These are phyloP conservation scores for Verticillium klebahnii DNA, from an alignment of 2,329 filamentous ascomycete species.

Conservation along the genomic window DNA sequence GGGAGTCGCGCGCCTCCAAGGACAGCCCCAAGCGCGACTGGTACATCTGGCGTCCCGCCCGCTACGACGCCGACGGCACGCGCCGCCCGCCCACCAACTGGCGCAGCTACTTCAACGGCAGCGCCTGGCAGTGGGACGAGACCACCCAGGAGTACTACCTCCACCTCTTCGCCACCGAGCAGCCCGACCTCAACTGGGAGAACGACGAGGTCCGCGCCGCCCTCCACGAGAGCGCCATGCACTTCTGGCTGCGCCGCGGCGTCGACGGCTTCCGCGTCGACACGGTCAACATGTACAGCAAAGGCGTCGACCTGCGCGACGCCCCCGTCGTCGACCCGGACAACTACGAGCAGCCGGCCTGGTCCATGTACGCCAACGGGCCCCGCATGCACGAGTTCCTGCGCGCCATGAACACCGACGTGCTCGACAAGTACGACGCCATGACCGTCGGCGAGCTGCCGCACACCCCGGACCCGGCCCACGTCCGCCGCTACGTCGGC, in stretches of 20 bases:
- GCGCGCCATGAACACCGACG: conserved; percentile 54
- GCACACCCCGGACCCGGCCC: conserved; percentile 50
- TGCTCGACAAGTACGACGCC: conserved; percentile 57
- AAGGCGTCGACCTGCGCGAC: conserved; percentile 53
- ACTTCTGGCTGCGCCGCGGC: conserved; percentile 74
- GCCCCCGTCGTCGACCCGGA: conserved; percentile 47
- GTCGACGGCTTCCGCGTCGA: conserved; percentile 73
- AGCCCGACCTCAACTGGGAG: conserved; percentile 87
- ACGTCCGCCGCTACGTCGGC: conserved; percentile 57
- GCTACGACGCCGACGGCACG: conserved; percentile 49
- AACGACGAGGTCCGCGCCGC: conserved; percentile 62
- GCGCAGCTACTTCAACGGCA: conserved; percentile 56
- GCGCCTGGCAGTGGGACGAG: conserved; percentile 69
- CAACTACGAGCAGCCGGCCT: conserved; percentile 46
- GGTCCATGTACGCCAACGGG: conserved; percentile 60
- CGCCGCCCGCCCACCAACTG: conserved; percentile 73
- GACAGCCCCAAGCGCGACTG: conserved; percentile 63
- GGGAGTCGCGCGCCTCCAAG: conserved; percentile 57
- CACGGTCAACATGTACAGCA: conserved; percentile 69
- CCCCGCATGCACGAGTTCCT: conserved; percentile 66
- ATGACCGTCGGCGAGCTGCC: conserved; percentile 70
- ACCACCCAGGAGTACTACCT: conserved; percentile 72
- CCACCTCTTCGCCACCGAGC: conserved; percentile 68
- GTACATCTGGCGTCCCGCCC: conserved; percentile 57
- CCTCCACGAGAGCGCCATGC: conserved; percentile 67